Conservation (phyloP, 176 grass and related monocot genomes). For the Metroxylon sagu region DNA sequence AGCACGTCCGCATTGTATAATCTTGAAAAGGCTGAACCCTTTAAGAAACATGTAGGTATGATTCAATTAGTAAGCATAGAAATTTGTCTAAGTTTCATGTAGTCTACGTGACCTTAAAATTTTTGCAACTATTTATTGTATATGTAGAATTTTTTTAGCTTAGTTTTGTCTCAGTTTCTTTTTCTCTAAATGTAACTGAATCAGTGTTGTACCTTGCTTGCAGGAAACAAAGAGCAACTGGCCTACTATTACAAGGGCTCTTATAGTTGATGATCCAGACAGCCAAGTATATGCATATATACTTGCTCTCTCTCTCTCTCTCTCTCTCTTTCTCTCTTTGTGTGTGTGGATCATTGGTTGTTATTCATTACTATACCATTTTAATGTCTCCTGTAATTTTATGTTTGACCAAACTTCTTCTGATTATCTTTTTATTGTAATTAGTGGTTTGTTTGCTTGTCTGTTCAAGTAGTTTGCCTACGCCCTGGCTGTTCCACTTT, state of each 20-base stretch:
- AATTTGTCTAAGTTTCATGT: too few relatives aligned
- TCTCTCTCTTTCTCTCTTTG: too few relatives aligned
- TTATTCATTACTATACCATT: too few relatives aligned
- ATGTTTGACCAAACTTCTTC: too few relatives aligned
- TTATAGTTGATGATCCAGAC: conserved; percentile 89
- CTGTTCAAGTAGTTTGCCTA: too few relatives aligned
- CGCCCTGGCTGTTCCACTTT: too few relatives aligned
- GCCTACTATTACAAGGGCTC: conserved; percentile 58
- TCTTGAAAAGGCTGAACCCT: conserved; percentile 79
- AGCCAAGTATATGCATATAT: conserved; percentile 36
- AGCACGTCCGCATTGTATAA: conserved; percentile 74
- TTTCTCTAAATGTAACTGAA: conserved; percentile 7
- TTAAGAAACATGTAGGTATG: conserved; percentile 71
- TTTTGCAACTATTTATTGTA: conserved; percentile 5
- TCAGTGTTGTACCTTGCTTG: not conserved
- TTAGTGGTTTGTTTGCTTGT: too few relatives aligned
- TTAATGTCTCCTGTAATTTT: too few relatives aligned
- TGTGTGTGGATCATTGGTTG: too few relatives aligned
- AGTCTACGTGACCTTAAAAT: too few relatives aligned
- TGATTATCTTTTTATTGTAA: too few relatives aligned
- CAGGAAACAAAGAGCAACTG: conserved; percentile 87
- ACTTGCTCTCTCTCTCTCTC: too few relatives aligned
- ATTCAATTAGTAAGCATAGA: not conserved
- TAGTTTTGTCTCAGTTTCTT: not conserved
- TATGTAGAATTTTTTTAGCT: not conserved